Evolutionary conservation across 768 basidiomycete species (phyloP).

Genomic region (Lactarius sanguifluus): DNA sequence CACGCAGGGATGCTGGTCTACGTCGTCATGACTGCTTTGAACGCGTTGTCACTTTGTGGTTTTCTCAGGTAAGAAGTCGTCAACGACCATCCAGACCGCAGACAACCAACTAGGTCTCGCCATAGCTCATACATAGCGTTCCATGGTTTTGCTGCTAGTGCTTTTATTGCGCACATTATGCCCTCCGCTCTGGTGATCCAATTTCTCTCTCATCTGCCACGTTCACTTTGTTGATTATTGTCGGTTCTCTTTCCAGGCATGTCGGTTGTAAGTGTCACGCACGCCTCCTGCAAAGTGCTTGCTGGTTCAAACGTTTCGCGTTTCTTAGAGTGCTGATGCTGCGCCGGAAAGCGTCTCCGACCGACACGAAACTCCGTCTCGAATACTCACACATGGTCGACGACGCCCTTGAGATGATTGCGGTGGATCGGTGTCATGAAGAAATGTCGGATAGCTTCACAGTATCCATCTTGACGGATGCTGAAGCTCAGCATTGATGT

Average conservation of each 20-base stretch:
- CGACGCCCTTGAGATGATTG: slow-evolving; percentile 25
- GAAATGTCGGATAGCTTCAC: background rate
- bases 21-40: slow-evolving; percentile 25
- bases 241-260: slow-evolving; percentile 12
- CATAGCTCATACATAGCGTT: slow-evolving; percentile 4
- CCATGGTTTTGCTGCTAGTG: slow-evolving; percentile 6
- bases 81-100: background rate
- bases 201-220: background rate
- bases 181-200: slow-evolving; percentile 23
- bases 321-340: slow-evolving; percentile 27
- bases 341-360: slow-evolving; percentile 22
- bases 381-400: slow-evolving; percentile 14
- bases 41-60: slow-evolving; percentile 19
- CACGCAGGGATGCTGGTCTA: slow-evolving; percentile 26
- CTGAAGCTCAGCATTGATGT: background rate
- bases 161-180: slow-evolving; percentile 21
- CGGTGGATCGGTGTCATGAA: background rate
- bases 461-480: background rate
- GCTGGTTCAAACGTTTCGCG: background rate
- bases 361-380: slow-evolving; percentile 20
- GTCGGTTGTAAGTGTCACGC: slow-evolving; percentile 16
- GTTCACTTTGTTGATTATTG: background rate
- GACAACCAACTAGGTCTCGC: background rate
- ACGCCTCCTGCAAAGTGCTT: background rate
- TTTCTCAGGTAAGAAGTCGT: slow-evolving; percentile 18